Conservation (phyloP, 805 yeast species). For the Wickerhamomyces silvicola region DNA sequence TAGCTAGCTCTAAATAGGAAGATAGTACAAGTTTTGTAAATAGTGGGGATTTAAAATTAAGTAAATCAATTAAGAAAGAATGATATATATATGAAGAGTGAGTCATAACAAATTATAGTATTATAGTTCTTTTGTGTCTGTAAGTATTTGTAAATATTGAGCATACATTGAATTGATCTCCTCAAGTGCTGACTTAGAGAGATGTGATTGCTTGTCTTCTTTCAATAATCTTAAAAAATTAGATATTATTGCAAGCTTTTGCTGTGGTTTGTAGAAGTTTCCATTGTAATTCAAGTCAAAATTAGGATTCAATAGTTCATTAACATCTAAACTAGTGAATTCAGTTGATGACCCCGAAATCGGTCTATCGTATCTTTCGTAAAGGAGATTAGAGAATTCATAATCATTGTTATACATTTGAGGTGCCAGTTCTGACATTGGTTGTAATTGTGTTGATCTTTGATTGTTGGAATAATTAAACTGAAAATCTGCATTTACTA, state of each 20-base stretch:
- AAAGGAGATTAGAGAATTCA: too few species aligned
- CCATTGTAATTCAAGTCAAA: too few species aligned
- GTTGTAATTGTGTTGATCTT: constrained; percentile 9
- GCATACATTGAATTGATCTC: constrained; percentile 5
- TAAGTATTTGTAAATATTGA: constrained; percentile 1
- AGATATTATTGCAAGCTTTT: constrained; percentile 6
- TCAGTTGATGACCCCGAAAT: too few species aligned
- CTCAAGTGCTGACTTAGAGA: constrained; percentile 3
- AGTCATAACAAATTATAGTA: neutral
- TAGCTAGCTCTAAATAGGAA: constrained; percentile 16
- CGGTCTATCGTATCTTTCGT: too few species aligned
- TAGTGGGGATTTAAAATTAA: neutral
- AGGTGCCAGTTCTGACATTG: constrained; percentile 20
- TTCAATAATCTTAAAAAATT: constrained; percentile 10
- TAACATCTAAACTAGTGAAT: too few species aligned
- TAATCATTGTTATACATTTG: too few species aligned
- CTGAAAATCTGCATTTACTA: neutral
- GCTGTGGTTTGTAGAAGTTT: too few species aligned
- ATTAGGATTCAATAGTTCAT: too few species aligned
- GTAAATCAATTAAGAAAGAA: too few species aligned
- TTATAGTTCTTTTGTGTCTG: neutral
- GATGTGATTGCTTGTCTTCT: constrained; percentile 1
- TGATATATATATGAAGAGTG: too few species aligned
- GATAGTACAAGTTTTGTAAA: constrained; percentile 5
- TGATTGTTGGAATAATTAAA: neutral